These are phyloP conservation scores for Furculomyces boomerangus DNA, from an alignment of 371 early-diverging fungal genomes.

Conservation along the genomic window DNA sequence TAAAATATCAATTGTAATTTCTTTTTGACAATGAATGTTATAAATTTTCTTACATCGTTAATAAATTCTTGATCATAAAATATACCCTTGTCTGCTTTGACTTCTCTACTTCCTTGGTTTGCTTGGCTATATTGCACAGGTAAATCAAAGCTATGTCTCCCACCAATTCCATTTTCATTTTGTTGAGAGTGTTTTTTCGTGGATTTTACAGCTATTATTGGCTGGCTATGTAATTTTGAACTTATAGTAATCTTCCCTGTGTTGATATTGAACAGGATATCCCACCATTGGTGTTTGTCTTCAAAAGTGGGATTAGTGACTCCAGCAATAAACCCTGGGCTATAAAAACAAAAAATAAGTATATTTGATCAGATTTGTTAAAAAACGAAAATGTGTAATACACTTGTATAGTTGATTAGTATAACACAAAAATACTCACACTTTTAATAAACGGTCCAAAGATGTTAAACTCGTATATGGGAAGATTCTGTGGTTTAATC, in stretches of 20 bases:
- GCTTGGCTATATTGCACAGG: background rate
- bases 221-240: conserved; percentile 38
- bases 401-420: too few relatives aligned
- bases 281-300: conserved; percentile 88
- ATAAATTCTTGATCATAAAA: conserved; percentile 22
- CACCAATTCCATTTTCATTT: too few relatives aligned
- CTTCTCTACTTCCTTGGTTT: conserved; percentile 6
- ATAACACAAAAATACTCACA: background rate
- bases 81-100: conserved; percentile 22
- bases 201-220: conserved; percentile 6
- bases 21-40: background rate
- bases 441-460: conserved; percentile 62
- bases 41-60: conserved; percentile 9
- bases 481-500: conserved; percentile 77
- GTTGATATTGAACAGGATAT: conserved; percentile 78
- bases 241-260: conserved; percentile 82
- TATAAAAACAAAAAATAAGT: conserved; percentile 16
- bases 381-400: too few relatives aligned
- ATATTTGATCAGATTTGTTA: too few relatives aligned
- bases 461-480: conserved; percentile 77
- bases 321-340: conserved; percentile 85
- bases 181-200: background rate
- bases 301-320: conserved; percentile 89
- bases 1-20: background rate
- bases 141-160: background rate